A percentile compares a stretch with the other conserved stretches of the same genome.
Conservation (phyloP, 2,329 filamentous ascomycete genomes). For the Xylariales sp. region DNA sequence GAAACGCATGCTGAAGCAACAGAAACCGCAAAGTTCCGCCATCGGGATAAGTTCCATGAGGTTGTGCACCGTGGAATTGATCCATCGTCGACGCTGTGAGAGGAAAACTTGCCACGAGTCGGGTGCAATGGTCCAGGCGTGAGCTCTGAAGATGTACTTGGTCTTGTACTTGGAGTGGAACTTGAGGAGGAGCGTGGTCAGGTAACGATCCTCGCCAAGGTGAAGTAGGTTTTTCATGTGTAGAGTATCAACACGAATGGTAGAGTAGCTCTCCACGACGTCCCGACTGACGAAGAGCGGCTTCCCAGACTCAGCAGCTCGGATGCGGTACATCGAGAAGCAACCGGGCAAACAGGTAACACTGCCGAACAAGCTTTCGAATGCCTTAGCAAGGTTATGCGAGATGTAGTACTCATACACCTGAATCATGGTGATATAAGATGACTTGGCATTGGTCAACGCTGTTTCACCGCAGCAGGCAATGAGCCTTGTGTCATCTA, state of each 20-base stretch:
- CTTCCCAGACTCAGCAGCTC: constrained; percentile 89
- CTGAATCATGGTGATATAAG: constrained; percentile 97
- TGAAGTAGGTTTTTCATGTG: constrained; percentile 99
- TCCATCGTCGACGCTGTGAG: constrained; percentile 98
- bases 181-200: constrained; percentile 92
- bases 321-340: constrained; percentile 98
- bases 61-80: constrained; percentile 98
- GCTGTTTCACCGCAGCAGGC: constrained; percentile 93
- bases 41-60: constrained; percentile 91
- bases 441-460: constrained; percentile 86
- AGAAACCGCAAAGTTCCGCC: constrained; percentile 95
- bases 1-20: constrained; percentile 99
- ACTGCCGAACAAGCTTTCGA: constrained; percentile 93
- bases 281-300: constrained; percentile 94
- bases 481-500: constrained; percentile 89
- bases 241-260: constrained; percentile 93
- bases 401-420: constrained; percentile 99
- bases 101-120: constrained; percentile 93
- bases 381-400: constrained; percentile 93
- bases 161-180: constrained; percentile 94
- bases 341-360: constrained; percentile 97
- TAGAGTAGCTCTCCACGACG: constrained; percentile 79
- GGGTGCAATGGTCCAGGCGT: constrained; percentile 95
- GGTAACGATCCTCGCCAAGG: constrained; percentile 93
- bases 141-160: constrained; percentile 88